phyloP scores from a whole-genome alignment of 768 basidiomycete species.

The Pleurotus djamor region DNA sequence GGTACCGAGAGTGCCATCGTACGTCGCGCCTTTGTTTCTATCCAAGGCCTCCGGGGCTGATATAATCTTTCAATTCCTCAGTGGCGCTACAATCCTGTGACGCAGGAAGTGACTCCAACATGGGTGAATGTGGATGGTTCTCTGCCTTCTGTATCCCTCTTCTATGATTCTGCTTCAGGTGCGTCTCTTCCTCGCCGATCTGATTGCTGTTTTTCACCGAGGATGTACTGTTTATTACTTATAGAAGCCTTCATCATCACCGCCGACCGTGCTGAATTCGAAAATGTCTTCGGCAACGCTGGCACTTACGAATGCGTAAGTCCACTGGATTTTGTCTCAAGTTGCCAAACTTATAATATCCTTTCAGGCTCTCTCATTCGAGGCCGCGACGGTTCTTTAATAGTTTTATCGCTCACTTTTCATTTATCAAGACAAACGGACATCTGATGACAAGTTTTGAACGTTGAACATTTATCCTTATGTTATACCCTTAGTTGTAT shows the following conservation, averaged over 20 bases:
- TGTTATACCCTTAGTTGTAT: too few species aligned
- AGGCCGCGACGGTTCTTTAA: background rate
- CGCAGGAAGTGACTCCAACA: background rate
- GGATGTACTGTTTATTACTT: background rate
- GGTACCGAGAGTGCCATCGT: constrained; percentile 1
- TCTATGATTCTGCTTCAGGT: background rate
- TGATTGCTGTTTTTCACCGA: background rate
- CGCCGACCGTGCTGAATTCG: background rate
- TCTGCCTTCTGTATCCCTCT: background rate
- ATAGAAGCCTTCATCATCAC: background rate
- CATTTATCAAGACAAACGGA: too few species aligned
- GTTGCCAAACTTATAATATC: background rate
- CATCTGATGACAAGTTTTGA: too few species aligned
- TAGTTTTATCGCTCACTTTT: too few species aligned
- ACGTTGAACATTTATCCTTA: too few species aligned
- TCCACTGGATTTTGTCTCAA: background rate
- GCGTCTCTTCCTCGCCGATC: background rate
- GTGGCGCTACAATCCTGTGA: background rate
- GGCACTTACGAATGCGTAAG: background rate
- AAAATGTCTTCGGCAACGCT: background rate
- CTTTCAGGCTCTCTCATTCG: background rate
- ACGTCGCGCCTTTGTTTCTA: background rate
- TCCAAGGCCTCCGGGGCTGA: background rate
- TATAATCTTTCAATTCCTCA: background rate
- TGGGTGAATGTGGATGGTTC: background rate